These are phyloP conservation scores for Nemania diffusa DNA, from an alignment of 2,329 filamentous ascomycete genomes.

Conservation along the genomic window DNA sequence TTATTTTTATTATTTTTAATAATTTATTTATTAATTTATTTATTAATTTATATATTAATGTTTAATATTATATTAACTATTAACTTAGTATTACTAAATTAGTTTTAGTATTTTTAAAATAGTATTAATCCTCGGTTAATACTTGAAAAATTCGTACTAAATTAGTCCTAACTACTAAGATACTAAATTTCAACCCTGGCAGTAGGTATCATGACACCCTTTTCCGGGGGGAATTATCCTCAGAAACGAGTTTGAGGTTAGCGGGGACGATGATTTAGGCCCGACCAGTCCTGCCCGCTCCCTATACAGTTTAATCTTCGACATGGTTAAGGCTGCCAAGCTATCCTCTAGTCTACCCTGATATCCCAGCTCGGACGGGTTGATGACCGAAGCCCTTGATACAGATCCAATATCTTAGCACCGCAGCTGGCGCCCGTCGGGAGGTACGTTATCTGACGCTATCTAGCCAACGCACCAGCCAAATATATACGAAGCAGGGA, in stretches of 20 bases:
- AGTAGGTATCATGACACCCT: conserved; percentile 41
- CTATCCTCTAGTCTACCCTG: conserved; percentile 39
- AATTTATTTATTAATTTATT: too few relatives aligned
- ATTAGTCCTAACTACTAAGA: too few relatives aligned
- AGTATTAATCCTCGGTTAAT: too few relatives aligned
- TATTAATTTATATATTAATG: too few relatives aligned
- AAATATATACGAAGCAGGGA: conserved; percentile 40
- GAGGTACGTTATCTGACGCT: conserved; percentile 40
- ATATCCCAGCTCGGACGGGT: conserved; percentile 40
- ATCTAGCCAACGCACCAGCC: conserved; percentile 23
- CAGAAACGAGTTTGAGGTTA: conserved; percentile 28
- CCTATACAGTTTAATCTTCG: conserved; percentile 36
- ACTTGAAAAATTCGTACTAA: too few relatives aligned
- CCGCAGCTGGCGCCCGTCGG: conserved; percentile 44
- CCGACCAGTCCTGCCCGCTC: conserved; percentile 38
- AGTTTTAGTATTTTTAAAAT: too few relatives aligned
- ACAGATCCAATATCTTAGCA: conserved; percentile 36
- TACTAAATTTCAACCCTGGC: too few relatives aligned
- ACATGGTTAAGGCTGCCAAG: conserved; percentile 42
- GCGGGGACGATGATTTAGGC: conserved; percentile 44
- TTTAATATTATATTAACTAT: too few relatives aligned
- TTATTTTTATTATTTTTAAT: too few relatives aligned
- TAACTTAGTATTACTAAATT: too few relatives aligned
- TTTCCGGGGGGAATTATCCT: conserved; percentile 28
- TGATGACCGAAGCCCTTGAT: conserved; percentile 43